Evolutionary conservation across 495 filamentous ascomycete genomes (phyloP).

Genomic region (Trichocladium uniseriatum): DNA sequence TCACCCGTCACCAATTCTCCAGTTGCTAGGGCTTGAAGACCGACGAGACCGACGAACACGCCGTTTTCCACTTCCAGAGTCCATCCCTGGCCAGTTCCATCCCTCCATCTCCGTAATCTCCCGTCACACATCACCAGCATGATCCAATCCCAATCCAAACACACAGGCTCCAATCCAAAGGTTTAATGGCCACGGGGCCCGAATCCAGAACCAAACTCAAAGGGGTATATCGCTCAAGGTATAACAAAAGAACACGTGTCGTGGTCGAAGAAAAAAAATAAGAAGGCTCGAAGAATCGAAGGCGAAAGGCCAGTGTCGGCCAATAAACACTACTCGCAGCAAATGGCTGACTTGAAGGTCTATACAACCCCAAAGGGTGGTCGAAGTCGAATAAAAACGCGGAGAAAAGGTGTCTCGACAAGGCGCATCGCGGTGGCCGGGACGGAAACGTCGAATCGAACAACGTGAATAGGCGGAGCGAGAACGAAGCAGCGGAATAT

Average conservation of each 20-base stretch:
- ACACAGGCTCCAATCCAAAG: background rate
- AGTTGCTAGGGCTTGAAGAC: no score
- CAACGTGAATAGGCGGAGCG: no score
- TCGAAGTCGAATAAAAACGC: no score
- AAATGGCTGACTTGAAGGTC: no score
- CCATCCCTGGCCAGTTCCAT: background rate
- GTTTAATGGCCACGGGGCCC: background rate
- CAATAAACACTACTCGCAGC: background rate
- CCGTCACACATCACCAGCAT: background rate
- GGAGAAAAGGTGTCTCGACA: no score
- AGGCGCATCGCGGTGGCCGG: no score
- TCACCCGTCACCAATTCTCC: no score
- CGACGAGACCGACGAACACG: no score
- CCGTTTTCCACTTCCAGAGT: no score
- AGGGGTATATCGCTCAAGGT: constrained; percentile 13
- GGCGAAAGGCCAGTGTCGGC: background rate
- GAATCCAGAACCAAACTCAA: constrained; percentile 3
- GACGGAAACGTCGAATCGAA: no score
- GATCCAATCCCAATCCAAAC: background rate
- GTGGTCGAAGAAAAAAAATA: background rate
- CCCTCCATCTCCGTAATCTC: background rate
- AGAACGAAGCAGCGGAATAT: background rate
- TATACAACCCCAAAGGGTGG: no score
- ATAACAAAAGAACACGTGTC: background rate
- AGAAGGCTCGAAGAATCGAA: background rate